Evolutionary conservation across 441 rosid genomes (phyloP).

Genomic region (Eugenia klotzschiana): DNA sequence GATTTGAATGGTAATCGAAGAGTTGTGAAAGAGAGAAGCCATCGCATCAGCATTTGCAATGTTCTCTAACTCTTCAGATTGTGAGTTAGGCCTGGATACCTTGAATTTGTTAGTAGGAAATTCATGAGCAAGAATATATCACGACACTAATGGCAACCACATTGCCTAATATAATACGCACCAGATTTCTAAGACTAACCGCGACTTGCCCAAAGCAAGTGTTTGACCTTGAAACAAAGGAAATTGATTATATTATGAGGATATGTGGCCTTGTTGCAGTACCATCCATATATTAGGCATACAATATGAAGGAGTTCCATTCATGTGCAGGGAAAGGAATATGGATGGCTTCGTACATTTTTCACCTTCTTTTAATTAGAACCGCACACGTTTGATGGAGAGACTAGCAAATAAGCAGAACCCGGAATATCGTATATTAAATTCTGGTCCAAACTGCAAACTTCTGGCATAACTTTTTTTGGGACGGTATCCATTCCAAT

Average conservation of each 20-base stretch:
- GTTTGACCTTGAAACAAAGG: background rate
- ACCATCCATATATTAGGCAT: background rate
- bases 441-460: rapidly evolving
- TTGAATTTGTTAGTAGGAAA: background rate
- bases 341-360: background rate
- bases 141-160: background rate
- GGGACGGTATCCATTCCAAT: background rate
- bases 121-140: background rate
- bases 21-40: background rate
- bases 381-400: rapidly evolving
- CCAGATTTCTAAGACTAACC: background rate
- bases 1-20: background rate
- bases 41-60: background rate
- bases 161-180: background rate
- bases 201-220: rapidly evolving
- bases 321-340: background rate
- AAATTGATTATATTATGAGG: rapidly evolving
- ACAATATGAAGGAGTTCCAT: background rate
- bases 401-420: background rate
- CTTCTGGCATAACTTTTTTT: background rate
- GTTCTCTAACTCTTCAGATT: background rate
- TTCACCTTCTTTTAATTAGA: rapidly evolving
- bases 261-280: background rate
- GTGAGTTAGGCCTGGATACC: background rate
- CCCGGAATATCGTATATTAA: rapidly evolving